Percentiles rank a stretch among this genome's conserved stretches.
These are phyloP conservation scores for Musa itinerans DNA, from an alignment of 176 grass and related monocot genomes.

Conservation along the genomic window DNA sequence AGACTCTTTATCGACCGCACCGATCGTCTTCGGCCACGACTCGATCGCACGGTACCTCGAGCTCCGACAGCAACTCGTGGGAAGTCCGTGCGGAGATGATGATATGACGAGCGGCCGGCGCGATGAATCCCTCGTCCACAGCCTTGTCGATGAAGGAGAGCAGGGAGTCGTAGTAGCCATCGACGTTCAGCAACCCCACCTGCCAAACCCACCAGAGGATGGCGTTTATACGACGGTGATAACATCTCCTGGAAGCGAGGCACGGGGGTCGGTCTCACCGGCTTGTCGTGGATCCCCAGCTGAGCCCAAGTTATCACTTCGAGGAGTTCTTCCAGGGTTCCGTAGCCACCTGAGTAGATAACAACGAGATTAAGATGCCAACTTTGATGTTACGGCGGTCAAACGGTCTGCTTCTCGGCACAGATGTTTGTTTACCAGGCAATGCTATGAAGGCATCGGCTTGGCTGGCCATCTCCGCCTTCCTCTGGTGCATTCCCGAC, in stretches of 20 bases:
- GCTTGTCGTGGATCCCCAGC: conserved; percentile 9
- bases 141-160: conserved; percentile 14
- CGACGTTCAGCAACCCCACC: conserved; percentile 9
- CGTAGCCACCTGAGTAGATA: background rate
- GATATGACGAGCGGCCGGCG: background rate
- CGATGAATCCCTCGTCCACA: conserved; percentile 8
- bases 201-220: background rate
- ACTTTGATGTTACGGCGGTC: too few species aligned
- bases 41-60: background rate
- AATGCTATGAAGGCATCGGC: conserved; percentile 15
- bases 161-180: conserved; percentile 4
- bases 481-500: conserved; percentile 18
- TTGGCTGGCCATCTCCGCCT: conserved; percentile 15
- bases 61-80: background rate
- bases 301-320: conserved; percentile 8
- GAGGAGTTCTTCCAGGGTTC: conserved; percentile 5
- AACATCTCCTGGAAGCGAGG: too few species aligned
- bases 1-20: too few species aligned
- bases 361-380: background rate
- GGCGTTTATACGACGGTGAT: background rate
- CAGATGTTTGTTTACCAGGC: background rate
- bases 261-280: background rate
- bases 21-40: too few species aligned
- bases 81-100: background rate
- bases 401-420: background rate